A percentile compares a stretch with the other conserved stretches of the same genome.
Conservation (phyloP, 495 filamentous ascomycete species). For the Penicillium cosmopolitanum region DNA sequence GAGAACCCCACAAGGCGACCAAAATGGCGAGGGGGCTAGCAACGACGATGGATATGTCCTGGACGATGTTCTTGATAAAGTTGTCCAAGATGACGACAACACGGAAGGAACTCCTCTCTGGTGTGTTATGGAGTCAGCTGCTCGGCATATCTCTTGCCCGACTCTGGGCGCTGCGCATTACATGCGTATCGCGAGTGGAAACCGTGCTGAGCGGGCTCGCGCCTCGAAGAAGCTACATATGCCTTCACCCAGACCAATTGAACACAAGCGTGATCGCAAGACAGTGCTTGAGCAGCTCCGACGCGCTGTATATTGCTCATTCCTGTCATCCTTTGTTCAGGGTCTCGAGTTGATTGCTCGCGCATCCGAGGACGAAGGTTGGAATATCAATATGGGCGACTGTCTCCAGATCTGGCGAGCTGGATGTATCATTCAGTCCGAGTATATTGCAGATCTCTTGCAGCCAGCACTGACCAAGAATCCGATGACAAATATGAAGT, state of each 20-base stretch:
- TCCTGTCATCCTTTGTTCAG: conserved; percentile 67
- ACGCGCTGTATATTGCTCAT: conserved; percentile 63
- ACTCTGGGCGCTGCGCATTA: conserved; percentile 68
- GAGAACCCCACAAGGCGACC: conserved; percentile 46
- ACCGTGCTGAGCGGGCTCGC: conserved; percentile 57
- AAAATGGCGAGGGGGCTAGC: conserved; percentile 42
- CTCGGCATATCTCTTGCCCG: conserved; percentile 65
- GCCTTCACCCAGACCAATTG: conserved; percentile 44
- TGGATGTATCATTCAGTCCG: conserved; percentile 75
- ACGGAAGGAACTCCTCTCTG: conserved; percentile 73
- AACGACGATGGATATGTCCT: conserved; percentile 53
- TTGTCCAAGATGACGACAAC: conserved; percentile 71
- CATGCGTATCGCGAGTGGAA: conserved; percentile 66
- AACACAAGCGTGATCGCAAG: conserved; percentile 44
- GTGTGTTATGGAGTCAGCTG: conserved; percentile 63
- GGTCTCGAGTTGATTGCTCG: conserved; percentile 68
- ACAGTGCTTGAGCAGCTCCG: conserved; percentile 63
- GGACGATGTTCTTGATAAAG: conserved; percentile 71
- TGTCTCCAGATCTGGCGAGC: conserved; percentile 72
- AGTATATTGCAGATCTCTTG: conserved; percentile 65
- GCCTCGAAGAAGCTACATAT: conserved; percentile 49
- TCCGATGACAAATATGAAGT: conserved; percentile 44
- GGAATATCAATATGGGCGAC: conserved; percentile 62
- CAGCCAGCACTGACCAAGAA: conserved; percentile 43
- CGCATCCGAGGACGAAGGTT: conserved; percentile 62